These are phyloP conservation scores for Filobasidium wieringae DNA, from an alignment of 768 basidiomycete species.

Conservation along the genomic window DNA sequence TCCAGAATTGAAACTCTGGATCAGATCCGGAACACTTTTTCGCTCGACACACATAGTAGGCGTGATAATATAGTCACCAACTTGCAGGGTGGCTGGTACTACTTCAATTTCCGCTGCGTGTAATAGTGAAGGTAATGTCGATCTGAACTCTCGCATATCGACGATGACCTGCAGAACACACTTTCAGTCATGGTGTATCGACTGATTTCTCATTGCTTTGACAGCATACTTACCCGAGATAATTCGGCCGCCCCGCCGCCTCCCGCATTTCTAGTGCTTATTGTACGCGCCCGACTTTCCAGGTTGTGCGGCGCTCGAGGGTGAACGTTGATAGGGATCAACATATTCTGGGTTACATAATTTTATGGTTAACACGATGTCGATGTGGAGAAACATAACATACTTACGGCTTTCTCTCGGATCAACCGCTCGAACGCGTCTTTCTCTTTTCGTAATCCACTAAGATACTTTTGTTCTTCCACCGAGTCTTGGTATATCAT, in stretches of 20 bases:
- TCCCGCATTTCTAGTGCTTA: slow-evolving; percentile 75
- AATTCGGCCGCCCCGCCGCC: slow-evolving; percentile 53
- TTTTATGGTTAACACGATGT: neutral
- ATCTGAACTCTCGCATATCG: slow-evolving; percentile 93
- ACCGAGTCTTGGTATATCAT: slow-evolving; percentile 87
- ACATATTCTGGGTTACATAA: slow-evolving; percentile 59
- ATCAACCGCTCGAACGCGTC: slow-evolving; percentile 87
- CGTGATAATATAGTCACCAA: slow-evolving; percentile 90
- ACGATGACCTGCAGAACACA: slow-evolving; percentile 61
- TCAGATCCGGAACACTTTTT: slow-evolving; percentile 83
- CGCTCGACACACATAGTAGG: slow-evolving; percentile 94
- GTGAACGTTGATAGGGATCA: slow-evolving; percentile 56
- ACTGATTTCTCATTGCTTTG: neutral
- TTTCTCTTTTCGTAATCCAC: slow-evolving; percentile 77
- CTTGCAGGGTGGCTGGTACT: slow-evolving; percentile 80
- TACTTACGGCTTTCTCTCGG: slow-evolving; percentile 73
- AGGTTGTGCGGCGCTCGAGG: slow-evolving; percentile 47
- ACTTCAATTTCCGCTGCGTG: slow-evolving; percentile 70
- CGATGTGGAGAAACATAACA: neutral
- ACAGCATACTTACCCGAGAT: slow-evolving; percentile 37
- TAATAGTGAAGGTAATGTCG: slow-evolving; percentile 74
- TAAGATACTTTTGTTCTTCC: slow-evolving; percentile 91
- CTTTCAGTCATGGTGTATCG: neutral
- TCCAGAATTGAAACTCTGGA: slow-evolving; percentile 87
- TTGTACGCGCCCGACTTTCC: slow-evolving; percentile 37